Evolutionary conservation across 2,329 filamentous ascomycete species (phyloP), one percentile per base, ranked within the genome.

Genomic region (Aspergillus uvarum): DNA sequence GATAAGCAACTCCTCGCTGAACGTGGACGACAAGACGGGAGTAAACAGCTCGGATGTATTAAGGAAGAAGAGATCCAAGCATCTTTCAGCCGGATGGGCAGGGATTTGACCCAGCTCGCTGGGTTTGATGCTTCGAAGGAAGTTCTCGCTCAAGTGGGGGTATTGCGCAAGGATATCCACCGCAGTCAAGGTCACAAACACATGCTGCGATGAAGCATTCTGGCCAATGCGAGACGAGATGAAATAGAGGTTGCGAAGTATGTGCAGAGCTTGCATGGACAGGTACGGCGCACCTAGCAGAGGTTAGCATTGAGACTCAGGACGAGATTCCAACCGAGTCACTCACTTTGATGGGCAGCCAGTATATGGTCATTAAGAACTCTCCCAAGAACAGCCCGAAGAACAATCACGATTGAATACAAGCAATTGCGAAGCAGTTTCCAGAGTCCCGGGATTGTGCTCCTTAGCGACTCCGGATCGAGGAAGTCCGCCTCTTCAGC

Each of bases 21-120:
- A 83, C 3, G 82, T 77, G 0, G 89, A 83, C 0, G 90, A 80
- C 1, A 96, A 76, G 2, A 86, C 79, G 8, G 92, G 80, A 0
- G 91, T 88, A 61, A 96, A 87, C 73, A 96, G 91, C 73, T 96
- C 93, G 2, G 90, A 88, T 0, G 89, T 85, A 70, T 96, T 95
- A 63, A 97, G 84, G 76, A 96, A 96, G 79, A 91, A 96, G 16
- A 96, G 83, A 71, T 95, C 90, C n/a, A 94, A 79, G 19, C 85
- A 88, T 59, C 89, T 83, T 66, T 91, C 85, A 2, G 92, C 79
- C 5, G 89, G 86, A 64, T 89, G 84, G 5, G 79, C 76, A 0
- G 89, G 85, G 32, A 89, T 85, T 44, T 80, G 76, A 47, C 84
- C 82, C 19, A 82, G 72, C 59, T 83, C 78, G 47, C 76, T 74